Evolutionary conservation across 257 asterid genomes (phyloP), one percentile per base, ranked within the genome.

Genomic region (Agastache rugosa): DNA sequence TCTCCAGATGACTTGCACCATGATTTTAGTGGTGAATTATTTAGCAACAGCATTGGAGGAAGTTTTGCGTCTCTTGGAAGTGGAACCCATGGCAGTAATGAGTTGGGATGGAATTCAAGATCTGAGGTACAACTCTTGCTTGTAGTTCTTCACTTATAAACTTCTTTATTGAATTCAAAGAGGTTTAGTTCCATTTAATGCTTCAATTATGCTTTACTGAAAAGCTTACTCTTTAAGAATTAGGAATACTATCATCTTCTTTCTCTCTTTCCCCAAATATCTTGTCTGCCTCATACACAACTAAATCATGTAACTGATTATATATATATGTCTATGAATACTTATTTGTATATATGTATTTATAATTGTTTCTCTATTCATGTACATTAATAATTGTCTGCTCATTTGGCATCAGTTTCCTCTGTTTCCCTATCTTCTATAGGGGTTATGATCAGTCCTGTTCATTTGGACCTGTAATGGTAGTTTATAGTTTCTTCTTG

Each of bases 41-140:
- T 77, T 73, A 79, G 75, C 39, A 82, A 84, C 51, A 86, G 83
- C 77, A 59, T 70, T 77, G 86, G 80, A 72, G 85, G 83, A 48
- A 81, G 81, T 83, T 71, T 77, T n/a, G 69, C 86, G 62, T 73
- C 83, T 19, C 51, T 37, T 73, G 80, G 79, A 67, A 82, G 78
- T 69, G 78, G 78, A 56, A 78, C 78, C 71, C 82, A 67, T 17
- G 67, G 73, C 39, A 78, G 60, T 34, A 77, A 56, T 80, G 91
- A 90, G 61, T 85, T 71, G 22, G 80, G 78, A 50, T 76, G 84
- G 81, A 84, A 77, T 74, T 79, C 94, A 48, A 87, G 91, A 88
- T 84, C 95, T 74, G 91, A 92, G 97, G 97, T 92, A 77, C 66
- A 15, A 34, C 27, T 16, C 39, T 50, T 74, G 63, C 42, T 31